Evolutionary conservation across 148 eudicot species (phyloP).

Genomic region (Persicaria maculosa): DNA sequence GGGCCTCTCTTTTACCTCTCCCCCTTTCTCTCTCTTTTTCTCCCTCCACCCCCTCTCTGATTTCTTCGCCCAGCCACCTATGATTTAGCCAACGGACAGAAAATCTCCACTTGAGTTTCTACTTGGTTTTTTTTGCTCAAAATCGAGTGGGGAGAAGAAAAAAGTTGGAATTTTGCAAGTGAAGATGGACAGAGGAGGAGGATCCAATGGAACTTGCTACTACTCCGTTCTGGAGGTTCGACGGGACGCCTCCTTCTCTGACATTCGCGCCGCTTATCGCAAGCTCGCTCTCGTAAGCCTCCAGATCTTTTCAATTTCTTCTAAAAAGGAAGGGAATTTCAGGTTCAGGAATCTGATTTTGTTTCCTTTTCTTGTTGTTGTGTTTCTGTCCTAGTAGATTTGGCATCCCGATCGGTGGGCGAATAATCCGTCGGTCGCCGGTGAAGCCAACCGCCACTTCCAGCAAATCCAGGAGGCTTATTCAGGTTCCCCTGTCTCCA

Average conservation of each 20-base stretch:
- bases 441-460: slow-evolving; percentile 64
- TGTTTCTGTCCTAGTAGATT: slow-evolving; percentile 24
- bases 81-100: not conserved
- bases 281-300: slow-evolving; percentile 77
- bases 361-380: not conserved
- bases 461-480: slow-evolving; percentile 95
- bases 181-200: slow-evolving; percentile 47
- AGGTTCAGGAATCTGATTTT: not conserved
- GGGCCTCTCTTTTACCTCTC: not conserved
- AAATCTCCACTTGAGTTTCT: slow-evolving; percentile 1
- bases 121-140: not conserved
- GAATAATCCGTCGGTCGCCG: slow-evolving; percentile 43
- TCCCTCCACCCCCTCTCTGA: not conserved
- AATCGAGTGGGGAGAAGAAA: not conserved
- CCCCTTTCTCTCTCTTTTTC: not conserved
- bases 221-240: slow-evolving; percentile 73
- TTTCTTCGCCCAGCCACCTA: not conserved
- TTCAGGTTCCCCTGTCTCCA: slow-evolving; percentile 39
- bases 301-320: slow-evolving; percentile 1
- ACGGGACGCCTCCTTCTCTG: slow-evolving; percentile 62
- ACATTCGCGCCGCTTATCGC: slow-evolving; percentile 76
- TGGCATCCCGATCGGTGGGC: slow-evolving; percentile 93
- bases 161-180: not conserved
- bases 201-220: slow-evolving; percentile 45
- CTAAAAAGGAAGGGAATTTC: not conserved